phyloP scores from a whole-genome alignment of 305 asterid genomes.

The Fraxinus sp. region DNA sequence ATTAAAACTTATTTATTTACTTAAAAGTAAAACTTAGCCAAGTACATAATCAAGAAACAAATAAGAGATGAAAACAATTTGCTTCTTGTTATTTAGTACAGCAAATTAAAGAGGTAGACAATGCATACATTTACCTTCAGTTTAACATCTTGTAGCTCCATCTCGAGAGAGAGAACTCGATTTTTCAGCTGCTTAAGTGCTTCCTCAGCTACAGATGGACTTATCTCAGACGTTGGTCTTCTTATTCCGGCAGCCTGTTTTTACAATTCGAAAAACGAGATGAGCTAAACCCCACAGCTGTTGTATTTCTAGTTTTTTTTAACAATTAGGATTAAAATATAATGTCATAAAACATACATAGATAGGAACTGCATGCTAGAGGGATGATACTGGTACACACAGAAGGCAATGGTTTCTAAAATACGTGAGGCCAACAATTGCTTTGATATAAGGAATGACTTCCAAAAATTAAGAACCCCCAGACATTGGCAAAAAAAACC shows the following conservation, averaged over 20 bases:
- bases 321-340: not conserved
- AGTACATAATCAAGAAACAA: not conserved
- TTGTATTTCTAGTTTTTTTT: not conserved
- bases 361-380: not conserved
- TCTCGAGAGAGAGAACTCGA: slow-evolving; percentile 56
- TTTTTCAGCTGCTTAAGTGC: slow-evolving; percentile 72
- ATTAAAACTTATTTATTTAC: not conserved
- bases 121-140: slow-evolving; percentile 58
- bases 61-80: not conserved
- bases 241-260: slow-evolving; percentile 85
- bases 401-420: not conserved
- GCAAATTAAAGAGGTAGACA: not conserved
- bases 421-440: not conserved
- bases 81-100: not conserved
- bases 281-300: not conserved
- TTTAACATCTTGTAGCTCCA: slow-evolving; percentile 72
- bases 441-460: not conserved
- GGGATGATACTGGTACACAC: not conserved
- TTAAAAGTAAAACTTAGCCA: not conserved
- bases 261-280: slow-evolving; percentile 11
- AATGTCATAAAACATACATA: not conserved
- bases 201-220: slow-evolving; percentile 65
- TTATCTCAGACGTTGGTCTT: slow-evolving; percentile 55
- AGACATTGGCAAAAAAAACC: not conserved
- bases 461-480: not conserved